These are phyloP conservation scores for Ajuga reptans DNA, from an alignment of 305 asterid genomes.

Conservation along the genomic window DNA sequence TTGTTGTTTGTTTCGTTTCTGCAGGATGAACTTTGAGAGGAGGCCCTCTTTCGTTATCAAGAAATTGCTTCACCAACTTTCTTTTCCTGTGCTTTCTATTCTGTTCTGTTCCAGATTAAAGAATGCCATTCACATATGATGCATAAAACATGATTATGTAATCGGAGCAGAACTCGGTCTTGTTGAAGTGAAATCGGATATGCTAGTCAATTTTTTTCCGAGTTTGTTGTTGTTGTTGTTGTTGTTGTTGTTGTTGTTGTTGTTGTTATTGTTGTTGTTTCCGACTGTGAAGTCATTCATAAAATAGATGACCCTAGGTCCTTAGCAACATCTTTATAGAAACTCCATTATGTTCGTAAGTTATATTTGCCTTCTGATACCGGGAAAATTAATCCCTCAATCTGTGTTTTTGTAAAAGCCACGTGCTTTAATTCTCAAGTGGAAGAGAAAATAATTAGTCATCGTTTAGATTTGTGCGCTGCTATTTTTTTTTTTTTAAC, in stretches of 20 bases:
- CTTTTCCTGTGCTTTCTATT: not conserved
- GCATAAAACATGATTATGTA: not conserved
- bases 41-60: not conserved
- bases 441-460: no score
- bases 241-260: slow-evolving; percentile 20
- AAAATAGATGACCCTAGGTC: not conserved
- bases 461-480: no score
- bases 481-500: no score
- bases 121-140: not conserved
- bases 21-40: slow-evolving; percentile 70
- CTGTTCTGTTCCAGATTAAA: not conserved
- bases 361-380: no score
- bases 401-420: no score
- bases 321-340: not conserved
- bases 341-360: no score
- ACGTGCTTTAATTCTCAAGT: no score
- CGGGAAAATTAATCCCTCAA: no score
- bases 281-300: not conserved
- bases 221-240: not conserved
- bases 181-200: not conserved
- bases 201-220: not conserved
- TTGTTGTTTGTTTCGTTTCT: not conserved
- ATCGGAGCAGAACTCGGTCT: slow-evolving; percentile 11
- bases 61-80: not conserved
- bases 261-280: not conserved